Evolutionary conservation across 306 rosid genomes (phyloP).

Genomic region (Trichosanthes cucumerina): DNA sequence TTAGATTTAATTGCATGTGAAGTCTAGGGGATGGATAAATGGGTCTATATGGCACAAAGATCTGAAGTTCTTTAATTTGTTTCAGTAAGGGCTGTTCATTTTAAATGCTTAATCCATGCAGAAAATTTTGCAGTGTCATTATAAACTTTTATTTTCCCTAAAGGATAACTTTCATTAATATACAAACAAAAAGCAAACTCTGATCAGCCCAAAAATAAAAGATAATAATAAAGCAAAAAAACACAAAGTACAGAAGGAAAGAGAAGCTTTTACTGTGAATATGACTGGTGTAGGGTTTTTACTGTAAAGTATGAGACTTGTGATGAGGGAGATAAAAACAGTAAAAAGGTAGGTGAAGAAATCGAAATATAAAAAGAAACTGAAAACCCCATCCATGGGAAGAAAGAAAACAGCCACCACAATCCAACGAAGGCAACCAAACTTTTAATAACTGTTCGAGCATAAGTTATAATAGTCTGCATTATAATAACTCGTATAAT

Average conservation of each 20-base stretch:
- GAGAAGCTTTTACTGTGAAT: slow-evolving; percentile 11
- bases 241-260: slow-evolving; percentile 8
- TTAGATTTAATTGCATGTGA: not conserved
- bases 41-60: not conserved
- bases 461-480: too few relatives aligned
- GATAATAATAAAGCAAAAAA: not conserved
- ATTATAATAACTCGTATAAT: too few relatives aligned
- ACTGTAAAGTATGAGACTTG: not conserved
- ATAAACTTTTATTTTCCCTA: not conserved
- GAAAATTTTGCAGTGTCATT: not conserved
- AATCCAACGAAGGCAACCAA: not conserved
- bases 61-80: not conserved
- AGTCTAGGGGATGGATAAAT: not conserved
- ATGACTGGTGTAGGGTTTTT: not conserved
- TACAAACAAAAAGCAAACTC: slow-evolving; percentile 7
- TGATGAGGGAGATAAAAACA: slow-evolving; percentile 1
- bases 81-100: not conserved
- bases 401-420: not conserved
- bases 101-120: not conserved
- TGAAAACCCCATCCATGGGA: not conserved
- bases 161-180: not conserved
- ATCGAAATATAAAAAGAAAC: not conserved
- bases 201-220: not conserved
- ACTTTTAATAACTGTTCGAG: slow-evolving; percentile 9
- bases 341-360: not conserved